These are phyloP conservation scores for Leccinum disarticulatum DNA, from an alignment of 768 basidiomycete species.

Conservation along the genomic window DNA sequence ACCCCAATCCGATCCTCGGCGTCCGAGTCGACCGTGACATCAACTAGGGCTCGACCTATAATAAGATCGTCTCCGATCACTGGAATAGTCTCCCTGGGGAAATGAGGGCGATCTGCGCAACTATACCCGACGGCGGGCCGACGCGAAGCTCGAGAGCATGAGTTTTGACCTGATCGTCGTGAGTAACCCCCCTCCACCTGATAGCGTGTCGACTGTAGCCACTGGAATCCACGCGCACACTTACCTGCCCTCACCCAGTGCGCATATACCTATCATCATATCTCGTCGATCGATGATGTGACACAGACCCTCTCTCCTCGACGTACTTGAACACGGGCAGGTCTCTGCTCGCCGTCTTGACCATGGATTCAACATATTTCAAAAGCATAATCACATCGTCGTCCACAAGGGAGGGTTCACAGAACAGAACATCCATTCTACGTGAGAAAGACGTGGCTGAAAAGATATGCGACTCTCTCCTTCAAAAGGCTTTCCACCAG, in stretches of 20 bases:
- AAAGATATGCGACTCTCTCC: conserved; percentile 43
- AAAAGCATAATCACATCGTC: conserved; percentile 43
- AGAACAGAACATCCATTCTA: conserved; percentile 44
- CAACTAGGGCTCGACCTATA: conserved; percentile 69
- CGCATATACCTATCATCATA: conserved; percentile 61
- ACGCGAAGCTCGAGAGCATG: conserved; percentile 37
- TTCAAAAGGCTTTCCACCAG: conserved; percentile 86
- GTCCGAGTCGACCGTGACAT: conserved; percentile 44
- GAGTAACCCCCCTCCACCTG: conserved; percentile 28
- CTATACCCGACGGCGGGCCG: conserved; percentile 42
- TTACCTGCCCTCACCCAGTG: conserved; percentile 43
- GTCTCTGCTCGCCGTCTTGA: conserved; percentile 51
- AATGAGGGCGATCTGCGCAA: conserved; percentile 58
- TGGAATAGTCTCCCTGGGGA: conserved; percentile 56
- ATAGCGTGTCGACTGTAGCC: neutral
- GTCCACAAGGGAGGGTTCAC: conserved; percentile 55
- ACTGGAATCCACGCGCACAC: neutral
- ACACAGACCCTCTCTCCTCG: conserved; percentile 47
- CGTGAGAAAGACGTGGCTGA: conserved; percentile 54
- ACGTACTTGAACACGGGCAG: conserved; percentile 62
- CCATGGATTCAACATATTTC: conserved; percentile 31
- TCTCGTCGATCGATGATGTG: conserved; percentile 46
- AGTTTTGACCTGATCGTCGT: conserved; percentile 74
- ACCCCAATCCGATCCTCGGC: too few relatives aligned
- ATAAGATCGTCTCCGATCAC: conserved; percentile 55